Base-by-base conservation (phyloP, 2,329 filamentous ascomycete species). In the Penicillium expansum region DNA sequence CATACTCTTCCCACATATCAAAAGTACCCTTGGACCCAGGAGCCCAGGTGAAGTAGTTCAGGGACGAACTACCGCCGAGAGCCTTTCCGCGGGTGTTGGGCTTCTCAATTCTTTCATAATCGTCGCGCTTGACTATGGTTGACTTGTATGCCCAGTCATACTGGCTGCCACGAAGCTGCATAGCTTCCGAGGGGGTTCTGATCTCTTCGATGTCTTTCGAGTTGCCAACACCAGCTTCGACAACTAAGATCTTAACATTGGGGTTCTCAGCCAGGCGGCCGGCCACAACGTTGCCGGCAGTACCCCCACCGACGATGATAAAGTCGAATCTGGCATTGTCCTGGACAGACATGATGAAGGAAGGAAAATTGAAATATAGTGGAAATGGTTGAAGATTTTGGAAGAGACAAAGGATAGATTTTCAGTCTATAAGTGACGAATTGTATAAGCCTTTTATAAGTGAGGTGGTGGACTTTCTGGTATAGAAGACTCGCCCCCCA, bases 31-130 rank as follows among this genome's bases (percentile, higher is more conserved):
- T 79, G 55, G 78, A 82, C 2, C 84, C 85, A 1, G 80, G 83
- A 5, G 85, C 76, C 84, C 84, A 87, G 14, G 83, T 86, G 69
- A 82, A 86, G 68, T 87, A 88, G 72, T 88, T 88, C 48, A 84
- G 68, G 38, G 76, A 82, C 0, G 79, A 81, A 57, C 80, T 83
- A 16, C 85, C 84, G 35, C 84, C 84, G 0, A 87, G 80, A 2
- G 77, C 77, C 70, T 84, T 84, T 10, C 85, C 82, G 39, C 84
- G 79, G 10, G 83, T 85, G 66, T 86, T 86, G 44, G 83, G 83
- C 74, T 86, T 86, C 67, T 87, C 83, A 37, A 86, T 74, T 11
- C 84, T 81, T 49, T 81, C 80, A 65, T 86, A 86, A 63, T 86
- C 68, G 11, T 68, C 65, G n/a, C 68, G 67, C 48, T 84, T 78